Evolutionary conservation across 2,329 filamentous ascomycete genomes (phyloP), one percentile per base, ranked within the genome.

Genomic region (Fusarium hainanense): DNA sequence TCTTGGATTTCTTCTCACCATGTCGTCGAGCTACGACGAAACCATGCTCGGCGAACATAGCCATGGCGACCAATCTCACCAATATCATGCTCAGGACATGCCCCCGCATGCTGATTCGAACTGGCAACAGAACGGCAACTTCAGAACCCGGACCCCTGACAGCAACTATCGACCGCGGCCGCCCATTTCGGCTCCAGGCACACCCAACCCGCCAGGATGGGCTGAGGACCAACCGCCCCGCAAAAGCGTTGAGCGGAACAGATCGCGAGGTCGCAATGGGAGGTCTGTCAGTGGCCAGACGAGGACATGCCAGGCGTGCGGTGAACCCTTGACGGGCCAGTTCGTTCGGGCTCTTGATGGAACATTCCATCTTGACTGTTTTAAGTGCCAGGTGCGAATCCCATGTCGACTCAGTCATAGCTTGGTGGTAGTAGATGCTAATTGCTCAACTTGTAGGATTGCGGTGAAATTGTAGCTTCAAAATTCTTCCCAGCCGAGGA

Each of bases 401-500:
- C 56, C 52, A 44, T 25, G 25, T 20, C 16, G 30, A 44, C 43
- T 42, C 58, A 42, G n/a, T 57, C 58, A 40, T 57, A 20, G 34
- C 25, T 56, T 32, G 25, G 47, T 25, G 40, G 27, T 20, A 25
- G 41, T 40, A 55, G 48, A 71, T 42, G 49, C 73, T 75, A 74
- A 74, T 42, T 56, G 34, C 20, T 49, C 47, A 59, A 48, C 40
- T 43, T 48, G 71, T 78, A 98, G 95, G 96, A 99, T 79, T 99
- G 96, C 77, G 93, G 93, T 72, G 92, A 97, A 80, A 97, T 98
- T 65, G 96, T 99, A 40, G 96, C 96, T 43, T 98, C 95, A 54
- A 99, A 99, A 77, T 99, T 99, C 87, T 99, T 99, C 81, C 96
- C 96, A 3, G 93, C 97, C 10, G 94, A 97, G 71, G 93, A 97